Conservation (phyloP, 2,329 filamentous ascomycete species). For the Diaporthe velutina region DNA sequence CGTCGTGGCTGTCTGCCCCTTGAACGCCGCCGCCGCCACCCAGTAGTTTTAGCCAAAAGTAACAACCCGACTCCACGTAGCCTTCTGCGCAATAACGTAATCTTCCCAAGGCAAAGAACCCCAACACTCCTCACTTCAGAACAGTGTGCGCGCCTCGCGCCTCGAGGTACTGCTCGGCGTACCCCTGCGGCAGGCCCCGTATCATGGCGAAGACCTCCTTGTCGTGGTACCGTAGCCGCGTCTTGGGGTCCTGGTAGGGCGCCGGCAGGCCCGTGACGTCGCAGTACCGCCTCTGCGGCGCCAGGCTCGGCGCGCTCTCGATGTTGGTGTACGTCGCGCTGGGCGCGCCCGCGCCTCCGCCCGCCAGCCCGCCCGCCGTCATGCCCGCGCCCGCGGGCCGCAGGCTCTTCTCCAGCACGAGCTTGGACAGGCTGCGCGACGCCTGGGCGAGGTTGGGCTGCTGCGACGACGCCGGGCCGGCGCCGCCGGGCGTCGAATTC, state of each 20-base stretch:
- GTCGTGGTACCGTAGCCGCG: conserved; percentile 91
- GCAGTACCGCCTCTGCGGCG: conserved; percentile 90
- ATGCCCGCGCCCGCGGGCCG: conserved; percentile 54
- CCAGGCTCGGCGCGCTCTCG: conserved; percentile 87
- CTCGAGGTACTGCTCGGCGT: conserved; percentile 89
- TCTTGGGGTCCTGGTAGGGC: conserved; percentile 95
- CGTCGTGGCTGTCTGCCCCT: not conserved
- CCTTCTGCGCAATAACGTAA: not conserved
- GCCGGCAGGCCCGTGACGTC: conserved; percentile 95
- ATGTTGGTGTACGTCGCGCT: conserved; percentile 95
- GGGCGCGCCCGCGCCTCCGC: conserved; percentile 65
- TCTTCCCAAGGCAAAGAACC: too few species aligned
- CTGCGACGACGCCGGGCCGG: conserved; percentile 55
- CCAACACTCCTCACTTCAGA: conserved; percentile 75
- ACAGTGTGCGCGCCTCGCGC: conserved; percentile 93
- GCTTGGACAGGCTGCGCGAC: conserved; percentile 85
- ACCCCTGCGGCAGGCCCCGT: conserved; percentile 82
- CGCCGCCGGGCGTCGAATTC: conserved; percentile 41
- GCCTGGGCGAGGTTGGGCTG: conserved; percentile 88
- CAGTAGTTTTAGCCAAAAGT: not conserved
- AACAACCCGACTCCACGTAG: not conserved
- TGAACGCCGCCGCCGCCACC: conserved; percentile 32
- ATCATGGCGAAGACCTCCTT: conserved; percentile 91
- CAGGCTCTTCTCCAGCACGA: conserved; percentile 88
- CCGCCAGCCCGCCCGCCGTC: conserved; percentile 45